These are phyloP conservation scores for Datura wrightii DNA, from an alignment of 257 asterid genomes.

Conservation along the genomic window DNA sequence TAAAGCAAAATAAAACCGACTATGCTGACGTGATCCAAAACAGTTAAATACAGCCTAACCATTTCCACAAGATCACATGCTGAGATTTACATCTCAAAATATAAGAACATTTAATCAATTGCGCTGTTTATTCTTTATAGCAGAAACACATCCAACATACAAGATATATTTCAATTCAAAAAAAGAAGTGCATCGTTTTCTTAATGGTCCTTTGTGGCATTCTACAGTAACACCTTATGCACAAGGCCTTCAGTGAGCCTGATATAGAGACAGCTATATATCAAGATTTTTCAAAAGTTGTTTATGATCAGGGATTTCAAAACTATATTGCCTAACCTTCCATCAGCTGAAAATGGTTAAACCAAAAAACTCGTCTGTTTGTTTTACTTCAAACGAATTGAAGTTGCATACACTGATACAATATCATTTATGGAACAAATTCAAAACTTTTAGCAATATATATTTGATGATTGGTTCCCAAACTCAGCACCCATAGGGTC, in stretches of 20 bases:
- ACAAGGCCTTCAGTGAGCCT: slow-evolving; percentile 13
- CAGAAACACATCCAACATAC: not conserved
- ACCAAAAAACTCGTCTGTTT: not conserved
- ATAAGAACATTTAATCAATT: not conserved
- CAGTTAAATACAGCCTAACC: slow-evolving; percentile 9
- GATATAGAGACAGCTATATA: not conserved
- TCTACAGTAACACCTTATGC: slow-evolving; percentile 17
- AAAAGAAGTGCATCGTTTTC: not conserved
- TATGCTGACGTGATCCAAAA: slow-evolving; percentile 2
- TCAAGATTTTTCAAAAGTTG: slow-evolving; percentile 3
- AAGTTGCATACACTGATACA: not conserved
- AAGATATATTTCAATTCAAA: not conserved
- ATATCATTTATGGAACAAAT: not conserved
- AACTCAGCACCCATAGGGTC: not conserved
- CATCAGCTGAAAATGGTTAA: not conserved
- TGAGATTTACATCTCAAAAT: slow-evolving; percentile 8
- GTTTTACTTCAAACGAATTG: not conserved
- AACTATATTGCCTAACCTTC: slow-evolving; percentile 1
- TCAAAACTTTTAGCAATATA: not conserved
- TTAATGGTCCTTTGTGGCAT: not conserved
- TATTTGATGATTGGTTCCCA: slow-evolving; percentile 2
- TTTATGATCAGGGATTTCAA: not conserved
- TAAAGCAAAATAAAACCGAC: not conserved
- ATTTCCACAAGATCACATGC: not conserved
- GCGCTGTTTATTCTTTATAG: not conserved